Percentiles rank a stretch among this genome's conserved stretches.
Conservation (phyloP, 176 grass and related monocot species). For the Guadua angustifolia region DNA sequence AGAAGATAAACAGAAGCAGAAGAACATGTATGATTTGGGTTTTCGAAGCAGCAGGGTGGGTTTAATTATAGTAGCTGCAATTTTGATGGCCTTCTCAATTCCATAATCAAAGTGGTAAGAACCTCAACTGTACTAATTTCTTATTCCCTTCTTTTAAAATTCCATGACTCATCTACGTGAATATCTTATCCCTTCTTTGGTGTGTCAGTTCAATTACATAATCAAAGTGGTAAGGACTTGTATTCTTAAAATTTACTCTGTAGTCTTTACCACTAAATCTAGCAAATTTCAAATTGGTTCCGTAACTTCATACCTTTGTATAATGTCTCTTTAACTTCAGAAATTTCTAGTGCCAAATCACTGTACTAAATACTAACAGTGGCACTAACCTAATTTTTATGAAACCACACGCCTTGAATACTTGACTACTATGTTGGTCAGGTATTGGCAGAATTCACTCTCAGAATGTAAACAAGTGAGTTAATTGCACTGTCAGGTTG, state of each 20-base stretch:
- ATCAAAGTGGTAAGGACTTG: not conserved
- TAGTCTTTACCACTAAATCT: not conserved
- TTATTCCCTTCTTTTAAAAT: not conserved
- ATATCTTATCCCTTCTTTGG: not conserved
- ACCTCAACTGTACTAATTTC: not conserved
- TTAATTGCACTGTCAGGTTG: not conserved
- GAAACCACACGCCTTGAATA: not conserved
- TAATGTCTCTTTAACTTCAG: not conserved
- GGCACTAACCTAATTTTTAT: not conserved
- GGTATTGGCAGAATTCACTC: not conserved
- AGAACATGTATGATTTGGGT: constrained; percentile 52
- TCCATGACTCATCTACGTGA: not conserved
- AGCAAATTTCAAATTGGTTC: not conserved
- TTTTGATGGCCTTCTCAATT: constrained; percentile 77
- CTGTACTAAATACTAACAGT: not conserved
- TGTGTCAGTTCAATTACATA: too few relatives aligned
- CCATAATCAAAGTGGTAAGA: constrained; percentile 90
- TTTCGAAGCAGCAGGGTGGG: constrained; percentile 60
- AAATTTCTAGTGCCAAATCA: not conserved
- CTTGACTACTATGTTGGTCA: not conserved
- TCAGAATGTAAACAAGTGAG: not conserved
- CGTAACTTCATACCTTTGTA: not conserved
- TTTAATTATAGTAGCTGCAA: constrained; percentile 64
- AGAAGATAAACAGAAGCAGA: constrained; percentile 55
- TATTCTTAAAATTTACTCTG: not conserved